Percentiles rank a stretch among this genome's conserved stretches.
Conservation (phyloP, 257 asterid genomes). For the Parsonsia alboflavescens region DNA sequence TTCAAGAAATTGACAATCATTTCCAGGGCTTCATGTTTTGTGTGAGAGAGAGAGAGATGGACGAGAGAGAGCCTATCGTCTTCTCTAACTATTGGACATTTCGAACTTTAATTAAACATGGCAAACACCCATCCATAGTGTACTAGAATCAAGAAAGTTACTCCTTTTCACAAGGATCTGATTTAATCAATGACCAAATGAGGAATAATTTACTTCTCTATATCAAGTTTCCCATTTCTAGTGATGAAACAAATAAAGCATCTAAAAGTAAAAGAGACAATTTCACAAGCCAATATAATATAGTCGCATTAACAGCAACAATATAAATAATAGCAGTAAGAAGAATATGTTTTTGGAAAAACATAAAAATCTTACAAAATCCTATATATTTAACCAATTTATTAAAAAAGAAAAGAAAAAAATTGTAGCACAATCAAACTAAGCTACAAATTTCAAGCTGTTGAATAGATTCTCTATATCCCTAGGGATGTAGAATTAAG, state of each 20-base stretch:
- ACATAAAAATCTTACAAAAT: not conserved
- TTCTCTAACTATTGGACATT: conserved; percentile 1
- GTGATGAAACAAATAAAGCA: not conserved
- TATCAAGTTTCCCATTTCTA: not conserved
- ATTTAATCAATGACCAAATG: not conserved
- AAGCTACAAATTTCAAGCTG: not conserved
- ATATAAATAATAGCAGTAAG: not conserved
- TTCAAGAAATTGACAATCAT: not conserved
- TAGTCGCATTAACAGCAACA: not conserved
- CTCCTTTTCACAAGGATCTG: not conserved
- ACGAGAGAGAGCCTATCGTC: not conserved
- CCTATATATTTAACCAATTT: not conserved
- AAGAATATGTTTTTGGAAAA: not conserved
- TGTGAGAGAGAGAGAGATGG: not conserved
- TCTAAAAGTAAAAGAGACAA: not conserved
- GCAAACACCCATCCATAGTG: not conserved
- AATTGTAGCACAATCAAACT: not conserved
- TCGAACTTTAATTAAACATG: not conserved
- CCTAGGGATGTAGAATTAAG: not conserved
- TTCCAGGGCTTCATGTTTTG: not conserved
- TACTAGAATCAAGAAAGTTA: not conserved
- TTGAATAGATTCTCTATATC: not conserved
- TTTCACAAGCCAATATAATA: not conserved
- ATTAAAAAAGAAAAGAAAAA: not conserved
- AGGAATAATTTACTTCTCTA: not conserved